phyloP scores from a whole-genome alignment of 192 early-diverging fungal genomes.

The Pilobolus umbonatus region DNA sequence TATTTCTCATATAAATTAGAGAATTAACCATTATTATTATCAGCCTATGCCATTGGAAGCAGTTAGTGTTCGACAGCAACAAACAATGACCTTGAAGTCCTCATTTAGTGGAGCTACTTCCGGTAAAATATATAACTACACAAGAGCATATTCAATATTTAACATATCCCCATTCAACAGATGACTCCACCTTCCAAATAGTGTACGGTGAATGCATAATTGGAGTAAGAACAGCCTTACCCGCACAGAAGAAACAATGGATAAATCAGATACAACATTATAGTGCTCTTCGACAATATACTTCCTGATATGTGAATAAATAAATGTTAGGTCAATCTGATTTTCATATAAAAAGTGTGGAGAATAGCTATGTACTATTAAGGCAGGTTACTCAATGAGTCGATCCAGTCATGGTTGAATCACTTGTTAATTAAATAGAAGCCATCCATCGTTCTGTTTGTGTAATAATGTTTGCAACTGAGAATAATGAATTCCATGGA shows the following conservation, averaged over 20 bases:
- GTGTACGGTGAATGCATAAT: constrained; percentile 48
- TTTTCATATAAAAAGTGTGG: too few species aligned
- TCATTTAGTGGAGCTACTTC: constrained; percentile 16
- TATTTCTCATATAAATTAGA: constrained; percentile 10
- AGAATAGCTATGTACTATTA: too few species aligned
- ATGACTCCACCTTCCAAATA: constrained; percentile 60
- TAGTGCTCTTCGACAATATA: constrained; percentile 18
- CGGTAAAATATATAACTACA: constrained; percentile 2
- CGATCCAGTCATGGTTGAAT: too few species aligned
- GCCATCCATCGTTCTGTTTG: too few species aligned
- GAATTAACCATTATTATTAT: too few species aligned
- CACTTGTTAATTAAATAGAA: too few species aligned
- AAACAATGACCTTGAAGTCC: constrained; percentile 16
- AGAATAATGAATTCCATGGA: too few species aligned
- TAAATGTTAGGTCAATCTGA: too few species aligned
- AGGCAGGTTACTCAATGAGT: too few species aligned
- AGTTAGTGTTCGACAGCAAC: constrained; percentile 10
- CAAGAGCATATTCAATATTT: neutral
- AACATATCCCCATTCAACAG: constrained; percentile 13
- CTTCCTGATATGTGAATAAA: too few species aligned
- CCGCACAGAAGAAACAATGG: constrained; percentile 58
- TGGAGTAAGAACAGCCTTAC: constrained; percentile 46
- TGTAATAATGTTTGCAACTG: too few species aligned
- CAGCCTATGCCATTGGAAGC: constrained; percentile 21
- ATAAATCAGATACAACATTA: constrained; percentile 39